Evolutionary conservation across 257 asterid genomes (phyloP).

Genomic region (Primulina eburnea): DNA sequence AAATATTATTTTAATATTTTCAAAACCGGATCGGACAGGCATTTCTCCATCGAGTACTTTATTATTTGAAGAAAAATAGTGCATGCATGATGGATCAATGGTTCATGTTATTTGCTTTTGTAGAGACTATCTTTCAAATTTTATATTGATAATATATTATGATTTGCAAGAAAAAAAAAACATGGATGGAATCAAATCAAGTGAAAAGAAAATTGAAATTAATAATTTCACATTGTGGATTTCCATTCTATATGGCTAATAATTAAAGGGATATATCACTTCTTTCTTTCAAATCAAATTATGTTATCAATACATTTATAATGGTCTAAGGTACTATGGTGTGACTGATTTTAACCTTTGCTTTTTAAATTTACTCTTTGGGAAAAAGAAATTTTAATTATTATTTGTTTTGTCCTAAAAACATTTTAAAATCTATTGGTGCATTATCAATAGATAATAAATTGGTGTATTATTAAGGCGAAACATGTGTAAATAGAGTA

Average conservation of each 20-base stretch:
- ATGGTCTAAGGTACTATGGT: background rate
- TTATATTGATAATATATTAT: background rate
- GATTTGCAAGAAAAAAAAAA: background rate
- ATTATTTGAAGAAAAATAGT: constrained; percentile 13
- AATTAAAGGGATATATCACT: background rate
- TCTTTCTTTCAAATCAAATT: background rate
- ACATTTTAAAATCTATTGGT: too few species aligned
- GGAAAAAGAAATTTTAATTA: background rate
- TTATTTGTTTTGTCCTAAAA: too few species aligned
- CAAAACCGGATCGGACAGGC: background rate
- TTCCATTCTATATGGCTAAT: constrained; percentile 6
- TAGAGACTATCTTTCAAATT: constrained; percentile 6
- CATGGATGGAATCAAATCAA: background rate
- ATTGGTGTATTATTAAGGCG: too few species aligned
- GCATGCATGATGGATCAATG: constrained; percentile 10
- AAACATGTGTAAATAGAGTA: too few species aligned
- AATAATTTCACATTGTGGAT: constrained; percentile 4
- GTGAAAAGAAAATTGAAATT: constrained; percentile 13
- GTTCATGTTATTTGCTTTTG: background rate
- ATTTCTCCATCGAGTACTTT: background rate
- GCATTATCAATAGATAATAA: too few species aligned
- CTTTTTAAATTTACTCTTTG: background rate
- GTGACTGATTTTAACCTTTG: background rate
- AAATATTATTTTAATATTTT: too few species aligned
- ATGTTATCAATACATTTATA: too few species aligned